phyloP scores from a whole-genome alignment of 1,284 basidiomycete genomes.

The Dichomitus squalens region DNA sequence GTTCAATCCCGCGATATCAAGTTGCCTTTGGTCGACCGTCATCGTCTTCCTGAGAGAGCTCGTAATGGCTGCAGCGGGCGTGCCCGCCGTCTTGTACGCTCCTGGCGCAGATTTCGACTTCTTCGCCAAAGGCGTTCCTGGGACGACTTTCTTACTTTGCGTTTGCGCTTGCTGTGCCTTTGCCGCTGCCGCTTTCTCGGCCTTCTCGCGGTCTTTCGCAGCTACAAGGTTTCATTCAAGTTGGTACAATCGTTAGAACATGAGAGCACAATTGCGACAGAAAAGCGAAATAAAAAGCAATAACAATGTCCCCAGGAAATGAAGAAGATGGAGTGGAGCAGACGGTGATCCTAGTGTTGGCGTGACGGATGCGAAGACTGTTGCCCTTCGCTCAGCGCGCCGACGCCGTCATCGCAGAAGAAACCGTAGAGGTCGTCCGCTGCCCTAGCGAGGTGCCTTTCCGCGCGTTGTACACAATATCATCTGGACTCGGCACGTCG shows the following conservation, averaged over 20 bases:
- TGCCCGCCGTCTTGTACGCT: slow-evolving; percentile 38
- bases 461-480: slow-evolving; percentile 78
- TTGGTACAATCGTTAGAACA: slow-evolving; percentile 40
- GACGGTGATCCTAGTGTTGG: background rate
- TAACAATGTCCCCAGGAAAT: slow-evolving; percentile 32
- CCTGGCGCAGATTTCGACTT: slow-evolving; percentile 46
- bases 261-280: slow-evolving; percentile 1
- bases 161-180: slow-evolving; percentile 31
- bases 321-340: slow-evolving; percentile 10
- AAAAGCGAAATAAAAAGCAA: slow-evolving; percentile 34
- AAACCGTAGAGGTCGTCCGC: slow-evolving; percentile 33
- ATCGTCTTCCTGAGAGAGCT: slow-evolving; percentile 20
- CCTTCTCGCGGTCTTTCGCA: slow-evolving; percentile 76
- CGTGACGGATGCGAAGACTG: slow-evolving; percentile 7
- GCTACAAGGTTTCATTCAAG: slow-evolving; percentile 54
- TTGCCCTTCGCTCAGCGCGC: slow-evolving; percentile 17
- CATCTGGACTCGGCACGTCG: slow-evolving; percentile 86
- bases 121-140: slow-evolving; percentile 47
- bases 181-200: slow-evolving; percentile 49
- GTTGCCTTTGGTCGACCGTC: slow-evolving; percentile 52
- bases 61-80: background rate
- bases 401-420: slow-evolving; percentile 18
- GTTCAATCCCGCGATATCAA: slow-evolving; percentile 80
- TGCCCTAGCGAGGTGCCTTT: slow-evolving; percentile 67
- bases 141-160: slow-evolving; percentile 50